A percentile compares a stretch with the other conserved stretches of the same genome.
These are phyloP conservation scores for Urtica urens DNA, from an alignment of 306 rosid species.

Conservation along the genomic window DNA sequence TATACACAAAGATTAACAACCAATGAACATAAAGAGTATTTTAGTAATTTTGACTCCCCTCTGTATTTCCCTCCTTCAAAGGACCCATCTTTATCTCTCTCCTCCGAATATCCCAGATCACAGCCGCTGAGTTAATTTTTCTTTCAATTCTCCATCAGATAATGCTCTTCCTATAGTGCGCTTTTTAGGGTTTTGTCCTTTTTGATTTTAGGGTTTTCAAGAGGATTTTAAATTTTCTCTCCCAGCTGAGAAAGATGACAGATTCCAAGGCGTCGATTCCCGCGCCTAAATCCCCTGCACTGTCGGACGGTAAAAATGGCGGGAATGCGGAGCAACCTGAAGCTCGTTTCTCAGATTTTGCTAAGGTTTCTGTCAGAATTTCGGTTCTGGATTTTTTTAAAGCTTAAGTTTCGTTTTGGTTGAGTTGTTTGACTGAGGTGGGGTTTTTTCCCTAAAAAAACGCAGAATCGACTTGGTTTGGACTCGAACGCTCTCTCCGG, in stretches of 20 bases:
- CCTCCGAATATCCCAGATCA: neutral
- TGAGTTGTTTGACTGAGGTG: neutral
- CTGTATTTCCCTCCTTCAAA: no score
- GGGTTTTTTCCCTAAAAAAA: neutral
- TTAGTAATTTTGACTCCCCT: no score
- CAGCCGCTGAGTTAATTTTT: neutral
- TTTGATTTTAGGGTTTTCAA: neutral
- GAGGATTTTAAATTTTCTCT: neutral
- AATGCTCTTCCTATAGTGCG: neutral
- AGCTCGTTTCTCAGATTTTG: conserved; percentile 46
- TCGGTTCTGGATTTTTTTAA: neutral
- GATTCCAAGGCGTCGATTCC: conserved; percentile 25
- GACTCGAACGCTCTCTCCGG: conserved; percentile 33
- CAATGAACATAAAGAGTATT: no score
- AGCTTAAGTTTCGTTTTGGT: neutral
- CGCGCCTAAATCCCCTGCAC: conserved; percentile 12
- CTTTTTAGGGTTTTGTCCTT: conserved; percentile 1
- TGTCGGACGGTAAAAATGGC: conserved; percentile 3
- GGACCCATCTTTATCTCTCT: neutral
- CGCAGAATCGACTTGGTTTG: conserved; percentile 51
- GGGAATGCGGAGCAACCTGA: conserved; percentile 24
- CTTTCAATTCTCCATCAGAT: neutral
- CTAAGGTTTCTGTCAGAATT: conserved; percentile 47
- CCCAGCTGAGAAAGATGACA: conserved; percentile 19
- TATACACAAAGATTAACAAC: no score